Conservation (phyloP, 208 protist species). For the Lotmaria passim region DNA sequence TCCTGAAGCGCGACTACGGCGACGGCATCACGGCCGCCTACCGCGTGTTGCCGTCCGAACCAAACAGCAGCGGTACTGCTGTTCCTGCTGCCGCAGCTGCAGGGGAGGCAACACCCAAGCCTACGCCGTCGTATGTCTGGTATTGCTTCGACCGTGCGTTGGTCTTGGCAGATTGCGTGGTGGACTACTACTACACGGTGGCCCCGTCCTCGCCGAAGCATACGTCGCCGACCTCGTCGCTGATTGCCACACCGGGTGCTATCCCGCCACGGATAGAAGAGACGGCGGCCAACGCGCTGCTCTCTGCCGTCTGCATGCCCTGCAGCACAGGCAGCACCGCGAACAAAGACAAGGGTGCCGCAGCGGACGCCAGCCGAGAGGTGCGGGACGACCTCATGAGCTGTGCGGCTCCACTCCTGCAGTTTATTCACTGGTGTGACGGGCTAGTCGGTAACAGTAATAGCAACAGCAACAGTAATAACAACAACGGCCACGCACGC, state of each 20-base stretch:
- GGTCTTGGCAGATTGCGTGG: slow-evolving; percentile 84
- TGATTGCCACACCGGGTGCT: background rate
- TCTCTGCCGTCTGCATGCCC: slow-evolving; percentile 1
- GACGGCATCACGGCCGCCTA: slow-evolving; percentile 76
- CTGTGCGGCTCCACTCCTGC: slow-evolving; percentile 27
- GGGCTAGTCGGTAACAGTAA: background rate
- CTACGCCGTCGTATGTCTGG: slow-evolving; percentile 58
- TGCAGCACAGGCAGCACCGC: background rate
- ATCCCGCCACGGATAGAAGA: background rate
- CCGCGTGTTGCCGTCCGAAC: slow-evolving; percentile 42
- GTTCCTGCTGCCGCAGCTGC: background rate
- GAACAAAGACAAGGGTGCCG: background rate
- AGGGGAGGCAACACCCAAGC: background rate
- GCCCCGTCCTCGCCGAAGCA: background rate
- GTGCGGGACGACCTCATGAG: slow-evolving; percentile 27
- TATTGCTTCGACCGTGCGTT: slow-evolving; percentile 86
- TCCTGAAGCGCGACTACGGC: slow-evolving; percentile 59
- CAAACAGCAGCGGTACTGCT: background rate
- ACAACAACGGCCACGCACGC: background rate
- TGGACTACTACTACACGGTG: slow-evolving; percentile 84
- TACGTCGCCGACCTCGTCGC: slow-evolving; percentile 5
- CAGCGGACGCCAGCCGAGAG: slow-evolving; percentile 9
- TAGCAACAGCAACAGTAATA: background rate
- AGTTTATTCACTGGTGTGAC: slow-evolving; percentile 31
- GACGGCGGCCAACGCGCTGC: background rate